phyloP scores from a whole-genome alignment of 257 asterid genomes.

The Jasminum sambac region DNA sequence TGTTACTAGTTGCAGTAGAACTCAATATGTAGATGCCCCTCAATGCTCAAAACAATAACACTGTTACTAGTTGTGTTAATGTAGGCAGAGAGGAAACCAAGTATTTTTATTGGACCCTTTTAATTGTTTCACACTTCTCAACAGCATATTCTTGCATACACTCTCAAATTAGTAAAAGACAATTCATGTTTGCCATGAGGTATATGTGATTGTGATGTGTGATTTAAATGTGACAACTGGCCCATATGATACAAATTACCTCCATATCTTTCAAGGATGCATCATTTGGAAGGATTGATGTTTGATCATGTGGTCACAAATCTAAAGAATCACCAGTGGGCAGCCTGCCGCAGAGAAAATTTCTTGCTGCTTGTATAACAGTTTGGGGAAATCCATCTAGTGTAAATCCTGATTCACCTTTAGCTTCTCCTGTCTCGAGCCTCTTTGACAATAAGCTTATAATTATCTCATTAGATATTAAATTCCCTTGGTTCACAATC shows the following conservation, averaged over 20 bases:
- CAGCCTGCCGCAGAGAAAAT: conserved; percentile 51
- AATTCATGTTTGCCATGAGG: too few species aligned
- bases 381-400: conserved; percentile 97
- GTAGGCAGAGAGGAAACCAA: too few species aligned
- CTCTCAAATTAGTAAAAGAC: too few species aligned
- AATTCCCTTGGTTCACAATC: conserved; percentile 91
- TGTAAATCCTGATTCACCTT: conserved; percentile 86
- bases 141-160: too few species aligned
- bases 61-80: too few species aligned
- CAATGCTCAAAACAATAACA: too few species aligned
- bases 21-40: too few species aligned
- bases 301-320: conserved; percentile 94
- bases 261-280: conserved; percentile 94
- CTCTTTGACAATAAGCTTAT: conserved; percentile 82
- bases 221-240: conserved; percentile 10
- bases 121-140: too few species aligned
- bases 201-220: background rate
- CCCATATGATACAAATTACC: conserved; percentile 42
- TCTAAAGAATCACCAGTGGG: too few species aligned
- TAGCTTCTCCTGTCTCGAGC: conserved; percentile 79
- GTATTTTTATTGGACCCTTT: too few species aligned
- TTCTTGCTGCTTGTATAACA: conserved; percentile 89
- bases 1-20: too few species aligned
- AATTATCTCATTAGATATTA: conserved; percentile 92
- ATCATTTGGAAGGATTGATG: conserved; percentile 66